These are phyloP conservation scores for Prunus campanulata DNA, from an alignment of 306 rosid species.

Conservation along the genomic window DNA sequence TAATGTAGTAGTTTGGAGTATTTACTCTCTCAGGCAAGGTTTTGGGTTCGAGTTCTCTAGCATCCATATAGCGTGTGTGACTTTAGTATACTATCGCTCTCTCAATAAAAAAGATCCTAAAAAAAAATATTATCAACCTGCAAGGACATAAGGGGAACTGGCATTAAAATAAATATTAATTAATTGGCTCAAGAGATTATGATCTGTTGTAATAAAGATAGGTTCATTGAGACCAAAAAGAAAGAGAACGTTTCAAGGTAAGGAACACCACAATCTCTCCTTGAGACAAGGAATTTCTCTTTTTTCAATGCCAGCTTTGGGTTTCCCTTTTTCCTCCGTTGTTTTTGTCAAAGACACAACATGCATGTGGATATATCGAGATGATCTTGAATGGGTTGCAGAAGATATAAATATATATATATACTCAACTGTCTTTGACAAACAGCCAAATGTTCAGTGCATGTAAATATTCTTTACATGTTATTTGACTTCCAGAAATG, in stretches of 20 bases:
- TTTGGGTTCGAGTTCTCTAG: accelerated
- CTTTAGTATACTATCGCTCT: too few relatives aligned
- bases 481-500: slow-evolving; percentile 11
- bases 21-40: accelerated
- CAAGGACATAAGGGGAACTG: slow-evolving; percentile 12
- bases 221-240: slow-evolving; percentile 6
- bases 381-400: slow-evolving; percentile 36
- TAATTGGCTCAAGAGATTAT: slow-evolving; percentile 2
- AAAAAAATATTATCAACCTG: not conserved
- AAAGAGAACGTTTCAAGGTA: slow-evolving; percentile 26
- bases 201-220: slow-evolving; percentile 8
- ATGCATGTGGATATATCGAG: slow-evolving; percentile 29
- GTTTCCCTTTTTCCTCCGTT: slow-evolving; percentile 11
- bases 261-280: slow-evolving; percentile 34
- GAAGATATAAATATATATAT: slow-evolving; percentile 34
- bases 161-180: not conserved
- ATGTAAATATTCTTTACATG: not conserved
- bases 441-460: not conserved
- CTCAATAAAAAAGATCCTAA: too few relatives aligned
- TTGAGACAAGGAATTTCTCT: slow-evolving; percentile 45
- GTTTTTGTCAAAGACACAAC: slow-evolving; percentile 10
- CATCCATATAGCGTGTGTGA: too few relatives aligned
- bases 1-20: too few relatives aligned
- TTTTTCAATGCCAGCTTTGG: slow-evolving; percentile 46
- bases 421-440: slow-evolving; percentile 27